Evolutionary conservation across 2,329 filamentous ascomycete species (phyloP).

Genomic region (Colletotrichum trifolii): DNA sequence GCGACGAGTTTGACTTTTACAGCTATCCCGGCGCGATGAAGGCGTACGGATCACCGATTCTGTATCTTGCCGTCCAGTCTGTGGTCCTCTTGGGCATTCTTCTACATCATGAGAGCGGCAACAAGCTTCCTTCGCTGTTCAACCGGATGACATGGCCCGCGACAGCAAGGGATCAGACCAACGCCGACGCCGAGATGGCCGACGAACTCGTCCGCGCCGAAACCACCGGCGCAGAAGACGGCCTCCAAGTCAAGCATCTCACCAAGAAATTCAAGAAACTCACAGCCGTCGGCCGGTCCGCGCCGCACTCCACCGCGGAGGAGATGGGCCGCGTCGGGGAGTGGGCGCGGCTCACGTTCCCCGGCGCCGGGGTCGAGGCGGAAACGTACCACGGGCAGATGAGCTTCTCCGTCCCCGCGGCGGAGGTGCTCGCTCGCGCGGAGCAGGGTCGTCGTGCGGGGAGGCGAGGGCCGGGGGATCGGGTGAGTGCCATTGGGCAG

Average conservation of each 20-base stretch:
- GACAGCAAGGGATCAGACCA: slow-evolving; percentile 44
- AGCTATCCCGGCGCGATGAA: slow-evolving; percentile 76
- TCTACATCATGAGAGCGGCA: slow-evolving; percentile 84
- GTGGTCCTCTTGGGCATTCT: slow-evolving; percentile 77
- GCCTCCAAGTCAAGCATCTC: slow-evolving; percentile 80
- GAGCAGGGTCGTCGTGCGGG: neutral
- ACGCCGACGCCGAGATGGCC: slow-evolving; percentile 68
- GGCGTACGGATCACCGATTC: slow-evolving; percentile 84
- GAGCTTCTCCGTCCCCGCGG: slow-evolving; percentile 41
- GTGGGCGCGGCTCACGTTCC: slow-evolving; percentile 74
- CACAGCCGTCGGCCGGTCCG: slow-evolving; percentile 78
- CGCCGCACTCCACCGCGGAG: slow-evolving; percentile 75
- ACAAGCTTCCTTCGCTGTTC: slow-evolving; percentile 41
- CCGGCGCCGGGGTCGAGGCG: slow-evolving; percentile 72
- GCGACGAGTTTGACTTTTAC: slow-evolving; percentile 71
- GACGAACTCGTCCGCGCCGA: slow-evolving; percentile 73
- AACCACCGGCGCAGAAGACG: slow-evolving; percentile 58
- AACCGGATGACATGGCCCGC: slow-evolving; percentile 51
- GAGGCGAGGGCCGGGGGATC: too few species aligned
- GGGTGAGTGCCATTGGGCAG: slow-evolving; percentile 67
- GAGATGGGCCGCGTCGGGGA: slow-evolving; percentile 74
- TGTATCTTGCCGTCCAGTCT: slow-evolving; percentile 82
- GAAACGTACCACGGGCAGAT: slow-evolving; percentile 57
- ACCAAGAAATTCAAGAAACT: slow-evolving; percentile 82
- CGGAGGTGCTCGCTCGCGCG: slow-evolving; percentile 11